These are phyloP conservation scores for Nakazawaea laoshanensis DNA, from an alignment of 805 yeast species.

Conservation along the genomic window DNA sequence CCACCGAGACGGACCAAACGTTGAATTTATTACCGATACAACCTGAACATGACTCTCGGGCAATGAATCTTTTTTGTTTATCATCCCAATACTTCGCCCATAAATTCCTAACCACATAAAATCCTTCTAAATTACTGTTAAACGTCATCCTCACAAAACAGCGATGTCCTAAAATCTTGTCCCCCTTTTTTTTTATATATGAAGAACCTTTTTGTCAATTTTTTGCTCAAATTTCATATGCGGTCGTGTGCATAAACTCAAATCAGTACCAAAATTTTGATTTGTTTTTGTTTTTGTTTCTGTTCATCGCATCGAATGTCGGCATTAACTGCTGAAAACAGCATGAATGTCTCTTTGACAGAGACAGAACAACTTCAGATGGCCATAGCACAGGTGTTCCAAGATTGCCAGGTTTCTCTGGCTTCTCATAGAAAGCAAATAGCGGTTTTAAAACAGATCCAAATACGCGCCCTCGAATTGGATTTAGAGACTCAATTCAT, in stretches of 20 bases:
- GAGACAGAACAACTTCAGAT: constrained; percentile 28
- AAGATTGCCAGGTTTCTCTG: constrained; percentile 66
- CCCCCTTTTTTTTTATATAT: no score
- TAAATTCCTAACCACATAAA: constrained; percentile 27
- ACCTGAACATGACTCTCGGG: constrained; percentile 32
- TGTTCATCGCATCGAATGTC: no score
- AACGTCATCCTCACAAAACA: constrained; percentile 17
- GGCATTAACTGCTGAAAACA: no score
- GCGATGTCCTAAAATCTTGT: no score
- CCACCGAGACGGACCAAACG: constrained; percentile 65
- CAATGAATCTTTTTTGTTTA: constrained; percentile 26
- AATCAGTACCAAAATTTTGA: no score
- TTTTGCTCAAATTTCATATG: no score
- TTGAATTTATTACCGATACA: constrained; percentile 44
- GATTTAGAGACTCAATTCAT: constrained; percentile 53
- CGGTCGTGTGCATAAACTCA: no score
- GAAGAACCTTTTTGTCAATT: no score
- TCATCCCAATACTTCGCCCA: constrained; percentile 36
- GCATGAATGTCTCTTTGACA: no score
- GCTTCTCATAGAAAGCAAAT: constrained; percentile 75
- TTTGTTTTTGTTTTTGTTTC: no score
- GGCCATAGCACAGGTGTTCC: constrained; percentile 63
- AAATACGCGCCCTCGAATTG: constrained; percentile 42
- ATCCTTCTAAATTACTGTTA: constrained; percentile 27
- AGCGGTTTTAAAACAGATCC: constrained; percentile 51